Conservation (phyloP, 345 rosid genomes). For the Gossypium ekmanianum region DNA sequence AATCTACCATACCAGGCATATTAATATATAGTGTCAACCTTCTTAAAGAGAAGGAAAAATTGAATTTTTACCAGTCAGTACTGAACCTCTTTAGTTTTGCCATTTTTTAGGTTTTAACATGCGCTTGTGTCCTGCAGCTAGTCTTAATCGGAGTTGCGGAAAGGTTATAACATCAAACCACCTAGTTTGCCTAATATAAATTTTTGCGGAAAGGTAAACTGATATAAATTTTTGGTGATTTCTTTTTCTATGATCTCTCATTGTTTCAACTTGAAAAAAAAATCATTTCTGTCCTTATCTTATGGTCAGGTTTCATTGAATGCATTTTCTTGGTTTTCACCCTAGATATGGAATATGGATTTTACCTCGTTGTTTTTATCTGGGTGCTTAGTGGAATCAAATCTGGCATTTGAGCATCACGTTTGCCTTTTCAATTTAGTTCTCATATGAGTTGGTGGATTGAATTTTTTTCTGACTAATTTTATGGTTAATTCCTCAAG, state of each 20-base stretch:
- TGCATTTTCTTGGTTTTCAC: neutral
- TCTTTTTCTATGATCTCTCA: neutral
- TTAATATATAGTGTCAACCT: neutral
- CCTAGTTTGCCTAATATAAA: neutral
- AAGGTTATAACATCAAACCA: conserved; percentile 1
- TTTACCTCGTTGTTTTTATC: neutral
- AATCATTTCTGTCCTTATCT: neutral
- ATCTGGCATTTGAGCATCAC: conserved; percentile 1
- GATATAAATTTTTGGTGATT: conserved; percentile 4
- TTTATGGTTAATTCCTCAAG: neutral
- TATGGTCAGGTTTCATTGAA: neutral
- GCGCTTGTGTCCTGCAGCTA: neutral
- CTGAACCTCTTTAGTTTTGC: neutral
- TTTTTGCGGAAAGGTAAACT: neutral
- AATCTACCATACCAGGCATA: neutral
- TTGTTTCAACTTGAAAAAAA: neutral
- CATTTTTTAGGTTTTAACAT: neutral
- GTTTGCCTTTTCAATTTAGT: neutral
- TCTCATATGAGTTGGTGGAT: neutral
- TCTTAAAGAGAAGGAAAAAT: neutral
- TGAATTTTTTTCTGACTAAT: neutral
- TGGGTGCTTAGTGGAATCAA: neutral
- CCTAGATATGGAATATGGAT: neutral
- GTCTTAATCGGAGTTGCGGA: neutral
- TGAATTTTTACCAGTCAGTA: neutral